phyloP scores from a whole-genome alignment of 164 flowering plant species.

The Magnolia officinalis region DNA sequence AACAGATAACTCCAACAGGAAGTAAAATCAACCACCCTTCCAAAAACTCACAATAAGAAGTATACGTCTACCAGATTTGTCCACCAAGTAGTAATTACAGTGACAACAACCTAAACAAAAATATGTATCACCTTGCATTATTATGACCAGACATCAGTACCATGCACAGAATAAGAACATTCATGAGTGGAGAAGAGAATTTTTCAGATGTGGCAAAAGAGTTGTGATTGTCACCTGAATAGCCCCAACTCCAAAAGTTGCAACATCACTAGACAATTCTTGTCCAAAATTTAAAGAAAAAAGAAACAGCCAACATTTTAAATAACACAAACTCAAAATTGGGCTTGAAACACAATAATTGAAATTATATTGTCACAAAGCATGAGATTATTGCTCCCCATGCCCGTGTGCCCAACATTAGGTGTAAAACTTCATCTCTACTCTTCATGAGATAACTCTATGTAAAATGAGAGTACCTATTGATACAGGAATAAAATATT shows the following conservation, averaged over 20 bases:
- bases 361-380: no score
- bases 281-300: slow-evolving; percentile 22
- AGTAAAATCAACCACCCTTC: background rate
- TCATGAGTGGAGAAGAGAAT: background rate
- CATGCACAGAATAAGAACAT: background rate
- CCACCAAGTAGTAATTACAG: slow-evolving; percentile 73
- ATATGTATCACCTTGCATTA: slow-evolving; percentile 1
- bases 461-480: no score
- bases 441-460: no score
- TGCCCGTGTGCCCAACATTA: background rate
- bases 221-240: slow-evolving; percentile 51
- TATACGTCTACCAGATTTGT: slow-evolving; percentile 82
- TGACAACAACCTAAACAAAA: slow-evolving; percentile 65
- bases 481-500: no score
- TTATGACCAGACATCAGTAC: background rate
- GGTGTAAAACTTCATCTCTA: no score
- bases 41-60: slow-evolving; percentile 69
- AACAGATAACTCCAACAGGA: background rate
- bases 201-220: background rate
- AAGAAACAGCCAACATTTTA: no score
- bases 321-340: no score
- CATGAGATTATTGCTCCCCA: no score
- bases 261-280: slow-evolving; percentile 68
- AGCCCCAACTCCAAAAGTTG: slow-evolving; percentile 75
- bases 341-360: no score